These are phyloP conservation scores for Wallacemonas rigidus DNA, from an alignment of 208 protist genomes.

Conservation along the genomic window DNA sequence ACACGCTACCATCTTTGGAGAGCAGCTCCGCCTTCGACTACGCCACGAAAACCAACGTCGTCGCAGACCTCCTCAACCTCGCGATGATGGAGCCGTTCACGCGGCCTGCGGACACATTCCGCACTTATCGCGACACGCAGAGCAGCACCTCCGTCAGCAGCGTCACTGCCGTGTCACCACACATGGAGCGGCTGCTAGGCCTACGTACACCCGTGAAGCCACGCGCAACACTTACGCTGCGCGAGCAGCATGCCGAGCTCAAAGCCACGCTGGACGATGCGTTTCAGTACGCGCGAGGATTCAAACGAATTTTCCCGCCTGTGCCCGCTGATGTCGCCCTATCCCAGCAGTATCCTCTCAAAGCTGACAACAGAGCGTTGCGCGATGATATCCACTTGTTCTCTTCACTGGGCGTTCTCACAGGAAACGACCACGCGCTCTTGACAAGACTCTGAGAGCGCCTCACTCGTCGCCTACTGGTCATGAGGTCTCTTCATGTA, in stretches of 20 bases:
- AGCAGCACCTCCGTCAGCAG: not conserved
- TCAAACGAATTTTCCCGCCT: conserved; percentile 83
- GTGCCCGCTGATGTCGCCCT: conserved; percentile 4
- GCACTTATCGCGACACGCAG: not conserved
- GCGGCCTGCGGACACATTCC: conserved; percentile 11
- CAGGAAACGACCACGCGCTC: not conserved
- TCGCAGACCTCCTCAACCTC: conserved; percentile 88
- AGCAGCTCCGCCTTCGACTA: conserved; percentile 90
- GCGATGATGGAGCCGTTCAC: conserved; percentile 82
- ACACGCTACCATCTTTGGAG: conserved; percentile 90
- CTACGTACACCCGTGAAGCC: conserved; percentile 19
- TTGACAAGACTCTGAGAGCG: not conserved
- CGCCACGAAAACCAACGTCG: conserved; percentile 84
- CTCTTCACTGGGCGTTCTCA: not conserved
- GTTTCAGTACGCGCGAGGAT: conserved; percentile 64
- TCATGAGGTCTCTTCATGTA: not conserved
- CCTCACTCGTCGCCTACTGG: not conserved
- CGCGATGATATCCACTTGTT: conserved; percentile 4
- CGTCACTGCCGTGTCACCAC: conserved; percentile 1
- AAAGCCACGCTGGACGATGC: conserved; percentile 63
- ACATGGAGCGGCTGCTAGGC: conserved; percentile 20
- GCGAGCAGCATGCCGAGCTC: conserved; percentile 50
- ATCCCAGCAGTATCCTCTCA: not conserved
- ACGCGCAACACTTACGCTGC: conserved; percentile 17
- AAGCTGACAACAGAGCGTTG: not conserved